Evolutionary conservation across 495 filamentous ascomycete species (phyloP), one percentile per base, ranked within the genome.

Genomic region (Umbilicaria muhlenbergii): DNA sequence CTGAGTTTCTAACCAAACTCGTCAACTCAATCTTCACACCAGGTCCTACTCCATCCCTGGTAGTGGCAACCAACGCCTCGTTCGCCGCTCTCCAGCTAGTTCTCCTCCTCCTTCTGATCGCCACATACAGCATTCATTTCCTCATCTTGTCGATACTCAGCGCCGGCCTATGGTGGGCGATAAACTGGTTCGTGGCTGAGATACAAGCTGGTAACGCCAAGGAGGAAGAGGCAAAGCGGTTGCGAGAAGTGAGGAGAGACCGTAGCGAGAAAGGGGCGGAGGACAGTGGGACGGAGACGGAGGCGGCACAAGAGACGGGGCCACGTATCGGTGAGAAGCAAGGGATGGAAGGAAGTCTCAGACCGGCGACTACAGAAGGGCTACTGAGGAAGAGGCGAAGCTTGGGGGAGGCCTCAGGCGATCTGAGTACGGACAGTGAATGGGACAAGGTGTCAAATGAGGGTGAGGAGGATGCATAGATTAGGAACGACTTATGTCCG

Each of bases 141-240:
- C 51, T 84, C 41, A 68, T 84, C 40, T 69, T 98, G 5, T 91
- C 83, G 6, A 56, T 75, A 38, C 65, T 98, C 8, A 83, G 75
- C 34, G 86, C 63, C 1, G 81, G 83, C 0, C 70, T 98, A 18
- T 98, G 91, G 91, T 82, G 71, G 61, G 74, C 78, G 16, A 93
- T 98, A 62, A 94, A 94, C 64, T 98, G 91, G 91, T 98, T 98
- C 55, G 85, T 86, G 34, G 58, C 59, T 17, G 91, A 98, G 67
- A 66, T 98, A 32, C 69, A 67, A 41, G 63, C 63, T 10, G 77
- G 77, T 35, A 78, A 83, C 53, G 65, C 60, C 16, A 67, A 68
- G 42, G 74, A 87, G 56, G 76, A 78, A 49, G 68, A 74, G 40
- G 70, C 71, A 43, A 74, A 75, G 56, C 63, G 66, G 59, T 66